phyloP scores from a whole-genome alignment of 2,329 filamentous ascomycete genomes.

The Trichoderma sp. region DNA sequence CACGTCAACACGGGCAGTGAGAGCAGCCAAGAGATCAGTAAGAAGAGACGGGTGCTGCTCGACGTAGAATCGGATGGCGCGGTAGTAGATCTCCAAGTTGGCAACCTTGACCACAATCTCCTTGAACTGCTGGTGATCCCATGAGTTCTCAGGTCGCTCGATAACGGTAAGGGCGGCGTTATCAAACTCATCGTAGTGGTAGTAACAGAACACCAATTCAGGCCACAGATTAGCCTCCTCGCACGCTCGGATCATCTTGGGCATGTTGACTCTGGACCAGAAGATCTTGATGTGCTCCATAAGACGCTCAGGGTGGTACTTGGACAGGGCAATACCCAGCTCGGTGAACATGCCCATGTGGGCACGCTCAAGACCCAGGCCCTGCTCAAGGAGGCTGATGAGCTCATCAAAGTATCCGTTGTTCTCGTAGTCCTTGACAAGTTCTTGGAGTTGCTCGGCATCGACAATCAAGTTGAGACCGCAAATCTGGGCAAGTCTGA shows the following conservation, averaged over 20 bases:
- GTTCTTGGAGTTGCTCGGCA: constrained; percentile 86
- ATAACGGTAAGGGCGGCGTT: constrained; percentile 97
- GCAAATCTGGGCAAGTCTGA: constrained; percentile 97
- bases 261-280: constrained; percentile 97
- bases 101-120: constrained; percentile 97
- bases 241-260: constrained; percentile 90
- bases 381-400: constrained; percentile 89
- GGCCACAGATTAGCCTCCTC: constrained; percentile 97
- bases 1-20: constrained; percentile 93
- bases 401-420: constrained; percentile 99
- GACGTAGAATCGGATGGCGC: constrained; percentile 92
- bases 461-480: constrained; percentile 97
- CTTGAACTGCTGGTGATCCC: constrained; percentile 99
- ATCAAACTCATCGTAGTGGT: constrained; percentile 97
- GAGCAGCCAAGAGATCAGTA: constrained; percentile 88
- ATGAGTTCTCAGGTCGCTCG: constrained; percentile 94
- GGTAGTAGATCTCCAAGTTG: constrained; percentile 99
- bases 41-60: constrained; percentile 94
- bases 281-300: constrained; percentile 99
- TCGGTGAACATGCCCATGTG: constrained; percentile 98
- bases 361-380: constrained; percentile 84
- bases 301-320: constrained; percentile 90
- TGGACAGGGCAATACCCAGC: constrained; percentile 85
- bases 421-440: constrained; percentile 94
- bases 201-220: constrained; percentile 95